Conservation (phyloP, 305 asterid species). For the Nicotiana rustica region DNA sequence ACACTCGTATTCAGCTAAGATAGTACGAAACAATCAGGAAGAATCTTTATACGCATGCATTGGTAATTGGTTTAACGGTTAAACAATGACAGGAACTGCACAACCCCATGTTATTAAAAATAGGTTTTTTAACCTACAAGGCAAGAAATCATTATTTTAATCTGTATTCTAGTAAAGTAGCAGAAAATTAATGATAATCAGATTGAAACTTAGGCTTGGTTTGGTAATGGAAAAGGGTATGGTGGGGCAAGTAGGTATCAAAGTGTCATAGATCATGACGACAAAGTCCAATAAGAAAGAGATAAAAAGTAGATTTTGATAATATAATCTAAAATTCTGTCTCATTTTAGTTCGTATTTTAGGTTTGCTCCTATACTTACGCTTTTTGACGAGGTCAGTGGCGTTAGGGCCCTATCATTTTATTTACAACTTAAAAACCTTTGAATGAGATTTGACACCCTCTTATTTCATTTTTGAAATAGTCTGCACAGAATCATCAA, state of each 20-base stretch:
- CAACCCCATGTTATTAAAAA: constrained; percentile 5
- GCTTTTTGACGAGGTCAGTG: constrained; percentile 38
- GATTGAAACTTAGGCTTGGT: constrained; percentile 34
- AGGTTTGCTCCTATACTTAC: constrained; percentile 17
- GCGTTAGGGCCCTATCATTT: neutral
- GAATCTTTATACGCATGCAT: constrained; percentile 25
- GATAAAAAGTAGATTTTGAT: constrained; percentile 38
- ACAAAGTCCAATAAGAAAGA: constrained; percentile 44
- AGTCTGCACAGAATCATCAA: neutral
- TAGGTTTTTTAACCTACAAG: constrained; percentile 41
- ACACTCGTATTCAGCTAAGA: neutral
- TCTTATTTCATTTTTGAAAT: neutral
- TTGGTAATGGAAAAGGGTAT: constrained; percentile 35
- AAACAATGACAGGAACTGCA: neutral
- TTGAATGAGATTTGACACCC: constrained; percentile 19
- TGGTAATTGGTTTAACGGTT: constrained; percentile 28
- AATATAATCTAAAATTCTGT: constrained; percentile 42
- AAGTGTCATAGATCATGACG: constrained; percentile 41
- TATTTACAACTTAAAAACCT: neutral
- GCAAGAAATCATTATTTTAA: constrained; percentile 37
- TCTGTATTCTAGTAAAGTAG: neutral
- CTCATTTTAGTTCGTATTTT: constrained; percentile 42
- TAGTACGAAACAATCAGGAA: neutral
- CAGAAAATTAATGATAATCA: constrained; percentile 25
- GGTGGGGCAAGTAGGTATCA: constrained; percentile 34